Base-by-base conservation (phyloP, 1,284 basidiomycete genomes). In the Paramarasmius palmivorus region DNA sequence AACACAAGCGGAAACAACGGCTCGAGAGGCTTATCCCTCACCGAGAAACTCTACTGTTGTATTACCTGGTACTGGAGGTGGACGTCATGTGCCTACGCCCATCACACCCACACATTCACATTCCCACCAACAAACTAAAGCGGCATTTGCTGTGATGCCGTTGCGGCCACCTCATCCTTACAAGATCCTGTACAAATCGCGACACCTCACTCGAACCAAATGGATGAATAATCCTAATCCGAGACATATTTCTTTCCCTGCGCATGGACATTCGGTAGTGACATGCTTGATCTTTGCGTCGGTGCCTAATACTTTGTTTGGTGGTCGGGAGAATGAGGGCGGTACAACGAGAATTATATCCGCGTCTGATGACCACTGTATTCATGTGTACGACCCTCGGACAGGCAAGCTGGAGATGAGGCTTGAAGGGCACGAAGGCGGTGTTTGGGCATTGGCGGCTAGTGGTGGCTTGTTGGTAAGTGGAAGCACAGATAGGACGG, bases 401-500 rank as follows among this genome's bases (percentile, higher is more conserved):
- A 92, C 88, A 0, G 95, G 95, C 5, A 79, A 84, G 44, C 78
- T 92, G 22, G 70, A 88, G 5, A 84, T 82, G 50, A 83, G 86
- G 1, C 78, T 98, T 19, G 81, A 90, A 54, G 95, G 95, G 2
- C 95, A 98, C 65, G 91, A 95, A 65, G 95, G 95, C 39, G 95
- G 95, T 34, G 93, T 98, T 2, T 98, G 95, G 95, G 95, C 95
- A 8, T 77, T 98, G 20, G 89, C 90, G 1, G 86, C 88, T 2
- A 87, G 81, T 55, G 86, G 90, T 66, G 89, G 96, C 65, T 90
- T 86, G 1, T 83, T 98, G 10, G 95, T 98, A 57, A 93, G 89
- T 57, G 95, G 95, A 17, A 93, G 91, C 32, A 98, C 95, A 5
- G 95, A 98, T 73, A 85, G 95, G 32, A 96, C 93, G 1, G 92